Base-by-base conservation (phyloP, 164 flowering plant species). In the Macadamia integrifolia region DNA sequence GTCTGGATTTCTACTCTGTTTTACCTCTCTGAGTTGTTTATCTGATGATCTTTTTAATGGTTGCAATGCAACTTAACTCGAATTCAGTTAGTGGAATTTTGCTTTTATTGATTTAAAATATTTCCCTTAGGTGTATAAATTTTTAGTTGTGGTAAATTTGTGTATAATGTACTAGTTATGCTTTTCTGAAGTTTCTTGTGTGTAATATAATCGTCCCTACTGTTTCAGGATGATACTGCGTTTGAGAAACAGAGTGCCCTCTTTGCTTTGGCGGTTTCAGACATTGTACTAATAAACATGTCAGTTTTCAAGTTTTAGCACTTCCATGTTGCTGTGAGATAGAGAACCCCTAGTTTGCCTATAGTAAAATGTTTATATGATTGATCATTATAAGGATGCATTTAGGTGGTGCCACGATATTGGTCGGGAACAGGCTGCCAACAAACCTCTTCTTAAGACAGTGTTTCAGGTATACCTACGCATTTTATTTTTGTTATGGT, bases 341-440 rank as follows among this genome's bases (percentile, higher is more conserved):
- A 11, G 15, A 64, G 66, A 15, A 52, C 66, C 58, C 58, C 48
- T 53, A 18, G 56, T 72, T 64, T 46, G 53, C 56, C 56, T 13
- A 67, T 42, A 9, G 31, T 31, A 59, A 35, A 28, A 13, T 46
- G 32, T n/a, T 56, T 60, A 32, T 35, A 18, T 55, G 13, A 60
- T 46, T 72, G 42, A 72, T 44, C 40, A 68, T 40, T 57, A 62
- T 32, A 44, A 30, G 32, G 13, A 57, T 57, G 6, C 48, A 3
- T 74, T 14, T 59, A 86, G 90, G 84, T 84, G 90, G 90, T 85
- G 88, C 59, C 91, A 87, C 76, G 91, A 87, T 75, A 87, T 85
- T 71, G 91, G 91, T 64, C 70, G 88, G 32, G 88, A 87, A 56
- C 88, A 87, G 23, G 91, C 91, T 68, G 85, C 91, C 56, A 87